phyloP scores from a whole-genome alignment of 75 land plant species.

The Pinus taeda region DNA sequence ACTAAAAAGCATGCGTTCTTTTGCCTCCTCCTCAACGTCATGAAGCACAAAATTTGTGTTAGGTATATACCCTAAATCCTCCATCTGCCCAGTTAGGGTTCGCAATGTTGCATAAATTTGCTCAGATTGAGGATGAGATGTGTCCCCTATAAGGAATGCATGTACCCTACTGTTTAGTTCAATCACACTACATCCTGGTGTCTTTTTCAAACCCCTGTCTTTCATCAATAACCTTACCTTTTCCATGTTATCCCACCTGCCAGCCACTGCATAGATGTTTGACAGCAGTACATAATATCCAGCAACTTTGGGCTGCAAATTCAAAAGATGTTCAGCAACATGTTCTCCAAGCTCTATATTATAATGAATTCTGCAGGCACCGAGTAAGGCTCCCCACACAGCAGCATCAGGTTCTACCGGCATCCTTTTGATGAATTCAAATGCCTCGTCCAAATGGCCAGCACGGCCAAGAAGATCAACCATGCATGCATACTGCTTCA shows the following conservation, averaged over 20 bases:
- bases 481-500: slow-evolving; percentile 24
- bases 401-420: slow-evolving; percentile 41
- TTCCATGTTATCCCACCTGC: not conserved
- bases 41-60: not conserved
- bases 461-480: slow-evolving; percentile 39
- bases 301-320: not conserved
- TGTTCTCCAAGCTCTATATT: not conserved
- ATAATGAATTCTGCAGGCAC: slow-evolving; percentile 23
- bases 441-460: slow-evolving; percentile 46
- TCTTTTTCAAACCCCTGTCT: not conserved
- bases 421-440: slow-evolving; percentile 39
- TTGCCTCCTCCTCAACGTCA: not conserved
- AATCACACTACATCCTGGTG: not conserved
- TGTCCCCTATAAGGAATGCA: not conserved
- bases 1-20: not conserved
- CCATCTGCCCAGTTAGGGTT: not conserved
- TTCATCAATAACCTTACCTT: not conserved
- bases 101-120: not conserved
- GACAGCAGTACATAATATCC: not conserved
- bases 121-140: not conserved
- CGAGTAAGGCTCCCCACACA: slow-evolving; percentile 58
- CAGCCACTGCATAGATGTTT: not conserved
- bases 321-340: not conserved
- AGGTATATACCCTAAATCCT: not conserved
- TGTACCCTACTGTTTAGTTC: not conserved